phyloP scores from a whole-genome alignment of 441 rosid genomes.

The Macaranga tanarius region DNA sequence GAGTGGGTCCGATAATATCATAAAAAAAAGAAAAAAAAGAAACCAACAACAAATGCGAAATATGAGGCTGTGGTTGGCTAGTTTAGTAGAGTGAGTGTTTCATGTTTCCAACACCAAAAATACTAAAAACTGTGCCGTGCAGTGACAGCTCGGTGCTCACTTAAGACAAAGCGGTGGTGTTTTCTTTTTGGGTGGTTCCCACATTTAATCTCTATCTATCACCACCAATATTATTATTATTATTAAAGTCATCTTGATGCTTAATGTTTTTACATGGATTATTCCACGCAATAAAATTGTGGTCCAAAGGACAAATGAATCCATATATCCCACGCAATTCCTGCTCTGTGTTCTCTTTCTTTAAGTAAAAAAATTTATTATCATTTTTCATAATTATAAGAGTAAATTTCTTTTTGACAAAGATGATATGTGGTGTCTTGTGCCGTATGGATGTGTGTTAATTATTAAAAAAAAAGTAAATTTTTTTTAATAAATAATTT shows the following conservation, averaged over 20 bases:
- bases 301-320: not conserved
- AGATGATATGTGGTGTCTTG: no score
- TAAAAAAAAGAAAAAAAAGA: not conserved
- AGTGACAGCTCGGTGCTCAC: not conserved
- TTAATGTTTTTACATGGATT: not conserved
- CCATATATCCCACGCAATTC: not conserved
- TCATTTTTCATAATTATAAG: no score
- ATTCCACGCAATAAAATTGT: not conserved
- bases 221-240: no score
- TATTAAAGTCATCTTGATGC: no score
- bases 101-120: conserved; percentile 20
- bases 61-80: not conserved
- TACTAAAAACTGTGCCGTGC: conserved; percentile 8
- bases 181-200: no score
- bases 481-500: no score
- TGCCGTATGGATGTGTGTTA: no score
- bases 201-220: no score
- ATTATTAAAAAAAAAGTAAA: no score
- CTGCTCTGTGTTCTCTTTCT: not conserved
- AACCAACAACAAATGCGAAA: not conserved
- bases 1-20: not conserved
- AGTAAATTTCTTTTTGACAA: no score
- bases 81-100: conserved; percentile 8
- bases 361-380: no score
- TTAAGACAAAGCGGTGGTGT: not conserved